A percentile compares a stretch with the other conserved stretches of the same genome.
phyloP scores from a whole-genome alignment of 208 protist species.

The Tetramitus jugosus region DNA sequence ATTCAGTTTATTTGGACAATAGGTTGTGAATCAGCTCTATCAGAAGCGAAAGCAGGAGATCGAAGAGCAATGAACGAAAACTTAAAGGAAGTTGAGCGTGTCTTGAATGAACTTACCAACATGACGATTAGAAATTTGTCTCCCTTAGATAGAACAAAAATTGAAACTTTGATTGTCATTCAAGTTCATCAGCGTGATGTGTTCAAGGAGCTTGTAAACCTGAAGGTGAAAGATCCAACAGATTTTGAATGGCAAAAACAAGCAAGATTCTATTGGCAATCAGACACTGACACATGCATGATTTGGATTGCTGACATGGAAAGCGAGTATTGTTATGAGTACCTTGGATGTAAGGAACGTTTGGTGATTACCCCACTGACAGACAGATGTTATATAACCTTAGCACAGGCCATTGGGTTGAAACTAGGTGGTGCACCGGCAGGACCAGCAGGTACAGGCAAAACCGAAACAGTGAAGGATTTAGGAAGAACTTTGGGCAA shows the following conservation, averaged over 20 bases:
- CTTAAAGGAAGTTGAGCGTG: slow-evolving; percentile 47
- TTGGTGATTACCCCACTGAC: slow-evolving; percentile 84
- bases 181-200: slow-evolving; percentile 87
- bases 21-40: slow-evolving; percentile 69
- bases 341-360: slow-evolving; percentile 84
- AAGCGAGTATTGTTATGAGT: slow-evolving; percentile 88
- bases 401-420: slow-evolving; percentile 88
- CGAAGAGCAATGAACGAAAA: slow-evolving; percentile 60
- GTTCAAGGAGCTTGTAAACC: slow-evolving; percentile 61
- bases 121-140: slow-evolving; percentile 74
- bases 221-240: background rate
- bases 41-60: slow-evolving; percentile 58
- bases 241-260: slow-evolving; percentile 63
- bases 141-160: slow-evolving; percentile 75
- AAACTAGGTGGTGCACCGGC: slow-evolving; percentile 91
- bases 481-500: slow-evolving; percentile 83
- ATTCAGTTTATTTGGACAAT: slow-evolving; percentile 35
- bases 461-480: slow-evolving; percentile 91
- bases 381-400: slow-evolving; percentile 88
- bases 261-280: slow-evolving; percentile 80
- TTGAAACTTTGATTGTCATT: slow-evolving; percentile 88
- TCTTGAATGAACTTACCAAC: slow-evolving; percentile 79
- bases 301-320: slow-evolving; percentile 82
- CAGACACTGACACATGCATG: slow-evolving; percentile 73
- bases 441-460: no score